A percentile compares a stretch with the other conserved stretches of the same genome.
phyloP scores from a whole-genome alignment of 2,329 filamentous ascomycete genomes.

The Plenodomus lindquistii region DNA sequence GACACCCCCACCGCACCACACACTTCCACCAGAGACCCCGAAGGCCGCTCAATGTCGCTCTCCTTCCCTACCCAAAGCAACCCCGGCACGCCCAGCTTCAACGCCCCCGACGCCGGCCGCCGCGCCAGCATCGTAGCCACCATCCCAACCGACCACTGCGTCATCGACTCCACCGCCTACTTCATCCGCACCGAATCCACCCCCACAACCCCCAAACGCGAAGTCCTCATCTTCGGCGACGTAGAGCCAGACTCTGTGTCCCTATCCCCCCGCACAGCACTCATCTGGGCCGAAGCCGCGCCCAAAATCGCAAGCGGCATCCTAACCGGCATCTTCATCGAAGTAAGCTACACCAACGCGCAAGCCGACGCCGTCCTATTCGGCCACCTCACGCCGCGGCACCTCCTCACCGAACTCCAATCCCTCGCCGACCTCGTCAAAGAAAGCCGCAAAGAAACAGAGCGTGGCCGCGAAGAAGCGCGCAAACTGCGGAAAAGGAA shows the following conservation, averaged over 20 bases:
- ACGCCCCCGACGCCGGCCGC: constrained; percentile 23
- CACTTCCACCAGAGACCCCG: constrained; percentile 24
- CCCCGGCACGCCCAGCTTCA: constrained; percentile 42
- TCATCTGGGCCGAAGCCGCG: constrained; percentile 86
- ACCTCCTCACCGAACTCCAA: constrained; percentile 77
- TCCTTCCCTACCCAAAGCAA: constrained; percentile 38
- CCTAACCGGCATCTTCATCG: constrained; percentile 85
- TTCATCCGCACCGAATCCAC: constrained; percentile 76
- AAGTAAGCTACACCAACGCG: constrained; percentile 88
- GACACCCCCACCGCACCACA: constrained; percentile 39
- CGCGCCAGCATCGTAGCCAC: constrained; percentile 15
- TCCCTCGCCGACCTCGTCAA: constrained; percentile 72
- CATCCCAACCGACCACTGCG: constrained; percentile 55
- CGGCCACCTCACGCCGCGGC: constrained; percentile 84
- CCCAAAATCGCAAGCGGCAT: constrained; percentile 75
- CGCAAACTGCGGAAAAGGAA: constrained; percentile 65
- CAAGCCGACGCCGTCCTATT: constrained; percentile 79
- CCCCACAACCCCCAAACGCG: constrained; percentile 47
- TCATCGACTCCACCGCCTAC: constrained; percentile 88
- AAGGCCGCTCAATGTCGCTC: constrained; percentile 41
- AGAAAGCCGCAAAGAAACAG: constrained; percentile 48
- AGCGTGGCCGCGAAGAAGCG: constrained; percentile 34
- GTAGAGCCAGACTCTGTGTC: constrained; percentile 91
- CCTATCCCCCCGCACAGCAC: constrained; percentile 75
- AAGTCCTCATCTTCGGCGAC: constrained; percentile 93